phyloP scores from a whole-genome alignment of 2,329 filamentous ascomycete genomes.

The Didymella exigua region DNA sequence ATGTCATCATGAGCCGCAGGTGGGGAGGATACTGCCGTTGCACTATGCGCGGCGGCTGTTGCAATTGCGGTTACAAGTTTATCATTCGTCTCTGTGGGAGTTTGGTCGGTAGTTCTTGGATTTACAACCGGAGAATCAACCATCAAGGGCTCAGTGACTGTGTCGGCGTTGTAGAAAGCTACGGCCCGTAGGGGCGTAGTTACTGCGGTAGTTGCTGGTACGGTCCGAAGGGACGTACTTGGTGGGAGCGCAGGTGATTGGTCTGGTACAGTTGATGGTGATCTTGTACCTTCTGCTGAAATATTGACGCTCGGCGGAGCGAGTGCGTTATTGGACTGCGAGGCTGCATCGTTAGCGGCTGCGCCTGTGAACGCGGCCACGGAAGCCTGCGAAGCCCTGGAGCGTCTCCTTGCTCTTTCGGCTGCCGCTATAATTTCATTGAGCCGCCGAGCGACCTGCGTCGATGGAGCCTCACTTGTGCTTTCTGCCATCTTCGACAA shows the following conservation, averaged over 20 bases:
- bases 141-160: slow-evolving; percentile 3
- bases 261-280: slow-evolving; percentile 44
- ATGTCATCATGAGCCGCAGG: slow-evolving; percentile 20
- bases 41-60: not conserved
- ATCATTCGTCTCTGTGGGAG: slow-evolving; percentile 1
- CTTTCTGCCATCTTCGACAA: slow-evolving; percentile 24
- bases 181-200: slow-evolving; percentile 40
- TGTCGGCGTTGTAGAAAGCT: slow-evolving; percentile 26
- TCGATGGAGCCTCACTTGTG: slow-evolving; percentile 17
- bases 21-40: not conserved
- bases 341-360: not conserved
- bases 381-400: not conserved
- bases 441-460: slow-evolving; percentile 11
- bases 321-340: not conserved
- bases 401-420: slow-evolving; percentile 12
- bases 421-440: slow-evolving; percentile 16
- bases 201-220: slow-evolving; percentile 33
- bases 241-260: slow-evolving; percentile 28
- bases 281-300: slow-evolving; percentile 36
- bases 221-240: slow-evolving; percentile 37
- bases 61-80: slow-evolving; percentile 8
- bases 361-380: not conserved
- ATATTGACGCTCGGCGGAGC: not conserved
- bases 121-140: slow-evolving; percentile 1
- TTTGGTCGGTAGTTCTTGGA: not conserved